phyloP scores from a whole-genome alignment of 257 asterid genomes.

The Agastache rugosa region DNA sequence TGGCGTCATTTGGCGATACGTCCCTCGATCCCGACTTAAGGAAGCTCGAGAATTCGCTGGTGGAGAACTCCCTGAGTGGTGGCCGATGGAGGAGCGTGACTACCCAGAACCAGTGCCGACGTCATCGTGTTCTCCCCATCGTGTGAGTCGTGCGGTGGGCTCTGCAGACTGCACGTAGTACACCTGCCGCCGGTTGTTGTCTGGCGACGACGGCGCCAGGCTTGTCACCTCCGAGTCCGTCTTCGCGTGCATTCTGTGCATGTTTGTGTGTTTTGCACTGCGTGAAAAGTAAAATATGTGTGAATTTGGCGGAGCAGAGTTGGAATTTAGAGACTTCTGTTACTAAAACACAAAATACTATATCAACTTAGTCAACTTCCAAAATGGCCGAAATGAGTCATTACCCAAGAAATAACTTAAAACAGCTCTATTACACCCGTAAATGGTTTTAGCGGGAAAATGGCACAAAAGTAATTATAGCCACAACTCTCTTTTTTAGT shows the following conservation, averaged over 20 bases:
- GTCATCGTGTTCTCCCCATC: conserved; percentile 87
- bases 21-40: conserved; percentile 82
- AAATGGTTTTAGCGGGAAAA: no score
- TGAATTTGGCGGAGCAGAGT: not conserved
- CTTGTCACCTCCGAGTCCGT: conserved; percentile 92
- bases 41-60: conserved; percentile 85
- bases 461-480: no score
- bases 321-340: no score
- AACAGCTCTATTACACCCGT: no score
- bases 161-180: conserved; percentile 94
- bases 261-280: conserved; percentile 7
- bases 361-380: no score
- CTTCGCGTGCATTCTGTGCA: conserved; percentile 75
- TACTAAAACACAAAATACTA: no score
- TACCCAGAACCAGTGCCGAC: conserved; percentile 74
- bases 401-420: no score
- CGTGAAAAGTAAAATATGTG: not conserved
- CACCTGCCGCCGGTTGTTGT: conserved; percentile 71
- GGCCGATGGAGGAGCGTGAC: conserved; percentile 86
- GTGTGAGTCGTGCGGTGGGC: conserved; percentile 91
- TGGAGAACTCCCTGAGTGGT: conserved; percentile 89
- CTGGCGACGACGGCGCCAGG: conserved; percentile 90
- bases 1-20: conserved; percentile 67
- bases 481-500: no score
- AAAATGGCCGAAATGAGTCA: no score